Evolutionary conservation across 176 grass and related monocot genomes (phyloP).

Genomic region (Aechmea fasciata): DNA sequence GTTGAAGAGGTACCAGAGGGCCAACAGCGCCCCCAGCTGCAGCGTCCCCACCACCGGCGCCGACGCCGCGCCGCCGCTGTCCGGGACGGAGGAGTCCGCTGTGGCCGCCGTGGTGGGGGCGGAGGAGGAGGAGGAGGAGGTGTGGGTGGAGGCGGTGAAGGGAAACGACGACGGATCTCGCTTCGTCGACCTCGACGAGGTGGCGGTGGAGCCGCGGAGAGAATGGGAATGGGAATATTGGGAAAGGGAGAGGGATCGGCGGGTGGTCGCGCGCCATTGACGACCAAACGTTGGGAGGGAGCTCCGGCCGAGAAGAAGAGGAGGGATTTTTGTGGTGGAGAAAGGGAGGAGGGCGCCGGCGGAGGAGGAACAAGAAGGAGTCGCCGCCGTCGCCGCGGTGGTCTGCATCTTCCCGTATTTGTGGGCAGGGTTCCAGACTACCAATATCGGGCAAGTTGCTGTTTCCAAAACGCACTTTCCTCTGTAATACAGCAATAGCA

Average conservation of each 20-base stretch:
- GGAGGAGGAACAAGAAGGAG: too few species aligned
- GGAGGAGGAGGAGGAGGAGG: neutral
- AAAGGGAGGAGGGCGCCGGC: too few species aligned
- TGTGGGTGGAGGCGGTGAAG: neutral
- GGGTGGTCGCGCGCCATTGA: too few species aligned
- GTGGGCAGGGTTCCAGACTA: too few species aligned
- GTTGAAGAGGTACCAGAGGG: slow-evolving; percentile 82
- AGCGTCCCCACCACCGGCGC: slow-evolving; percentile 19
- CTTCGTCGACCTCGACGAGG: neutral
- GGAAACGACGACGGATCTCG: neutral
- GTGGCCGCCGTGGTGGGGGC: neutral
- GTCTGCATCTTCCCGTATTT: too few species aligned
- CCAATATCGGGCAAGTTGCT: too few species aligned
- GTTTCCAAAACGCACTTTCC: too few species aligned
- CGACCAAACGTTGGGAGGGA: too few species aligned
- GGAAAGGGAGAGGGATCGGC: neutral
- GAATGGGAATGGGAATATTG: neutral
- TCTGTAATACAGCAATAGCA: too few species aligned
- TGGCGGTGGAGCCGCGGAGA: neutral
- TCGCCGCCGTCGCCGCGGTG: too few species aligned
- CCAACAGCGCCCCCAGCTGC: slow-evolving; percentile 59
- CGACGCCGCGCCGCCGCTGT: neutral
- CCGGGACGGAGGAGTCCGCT: neutral
- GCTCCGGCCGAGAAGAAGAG: too few species aligned
- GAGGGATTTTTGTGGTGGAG: too few species aligned